phyloP scores from a whole-genome alignment of 2,329 filamentous ascomycete genomes.

The Alternaria tenuissima region DNA sequence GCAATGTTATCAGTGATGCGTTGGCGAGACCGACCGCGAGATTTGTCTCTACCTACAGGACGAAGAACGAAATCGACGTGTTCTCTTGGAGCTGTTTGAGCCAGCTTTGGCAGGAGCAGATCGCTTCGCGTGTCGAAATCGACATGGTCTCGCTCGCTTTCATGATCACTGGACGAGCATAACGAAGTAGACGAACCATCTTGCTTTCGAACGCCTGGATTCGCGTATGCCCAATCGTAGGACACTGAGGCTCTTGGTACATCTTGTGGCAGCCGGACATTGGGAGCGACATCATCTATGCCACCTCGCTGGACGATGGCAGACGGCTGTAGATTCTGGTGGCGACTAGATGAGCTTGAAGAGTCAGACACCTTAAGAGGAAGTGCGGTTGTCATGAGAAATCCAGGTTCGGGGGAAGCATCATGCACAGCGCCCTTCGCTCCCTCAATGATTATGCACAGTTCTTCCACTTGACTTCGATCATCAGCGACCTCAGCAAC shows the following conservation, averaged over 20 bases:
- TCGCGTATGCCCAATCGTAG: conserved; percentile 42
- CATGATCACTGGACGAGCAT: conserved; percentile 14
- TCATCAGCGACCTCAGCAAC: conserved; percentile 48
- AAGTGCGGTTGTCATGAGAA: conserved; percentile 32
- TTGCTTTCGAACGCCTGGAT: neutral
- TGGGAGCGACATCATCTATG: conserved; percentile 7
- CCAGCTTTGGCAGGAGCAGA: conserved; percentile 31
- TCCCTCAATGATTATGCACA: conserved; percentile 52
- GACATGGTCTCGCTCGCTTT: conserved; percentile 11
- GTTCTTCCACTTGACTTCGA: conserved; percentile 46
- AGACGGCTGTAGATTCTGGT: neutral
- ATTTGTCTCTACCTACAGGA: conserved; percentile 32
- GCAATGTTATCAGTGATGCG: conserved; percentile 15
- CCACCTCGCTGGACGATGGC: neutral
- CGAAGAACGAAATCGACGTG: conserved; percentile 44
- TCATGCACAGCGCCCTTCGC: conserved; percentile 48
- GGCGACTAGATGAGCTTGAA: conserved; percentile 2
- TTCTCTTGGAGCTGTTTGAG: conserved; percentile 32
- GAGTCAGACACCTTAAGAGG: conserved; percentile 30
- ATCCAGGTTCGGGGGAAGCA: conserved; percentile 33
- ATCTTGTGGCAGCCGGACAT: conserved; percentile 7
- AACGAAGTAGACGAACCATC: conserved; percentile 16
- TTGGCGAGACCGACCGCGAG: conserved; percentile 33
- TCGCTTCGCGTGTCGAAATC: conserved; percentile 29
- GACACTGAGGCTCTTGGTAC: conserved; percentile 26